Percentiles rank a stretch among this genome's conserved stretches.
Conservation (phyloP, 2,329 filamentous ascomycete species). For the Bipolaris cookei region DNA sequence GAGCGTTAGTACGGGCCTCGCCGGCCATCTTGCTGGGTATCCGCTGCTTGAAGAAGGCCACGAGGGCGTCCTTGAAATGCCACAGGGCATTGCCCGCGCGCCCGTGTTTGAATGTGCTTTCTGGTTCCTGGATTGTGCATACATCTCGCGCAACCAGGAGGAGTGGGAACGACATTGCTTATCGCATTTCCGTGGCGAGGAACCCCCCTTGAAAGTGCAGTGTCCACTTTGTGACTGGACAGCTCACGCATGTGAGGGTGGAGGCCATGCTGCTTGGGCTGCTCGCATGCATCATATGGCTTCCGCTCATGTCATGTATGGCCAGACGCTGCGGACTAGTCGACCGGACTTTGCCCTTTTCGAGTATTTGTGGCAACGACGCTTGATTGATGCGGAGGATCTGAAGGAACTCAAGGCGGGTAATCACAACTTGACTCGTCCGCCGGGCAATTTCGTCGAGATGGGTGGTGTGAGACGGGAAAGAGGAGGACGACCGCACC, state of each 20-base stretch:
- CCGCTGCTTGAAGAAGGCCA: constrained; percentile 32
- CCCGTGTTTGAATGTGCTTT: constrained; percentile 43
- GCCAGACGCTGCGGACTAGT: constrained; percentile 31
- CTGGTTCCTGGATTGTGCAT: constrained; percentile 42
- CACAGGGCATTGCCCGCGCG: constrained; percentile 4
- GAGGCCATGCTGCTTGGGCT: constrained; percentile 33
- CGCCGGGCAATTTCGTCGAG: constrained; percentile 30
- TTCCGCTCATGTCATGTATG: constrained; percentile 29
- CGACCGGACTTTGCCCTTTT: constrained; percentile 41
- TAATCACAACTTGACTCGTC: constrained; percentile 32
- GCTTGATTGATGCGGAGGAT: constrained; percentile 41
- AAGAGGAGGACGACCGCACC: constrained; percentile 14
- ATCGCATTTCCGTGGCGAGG: constrained; percentile 42
- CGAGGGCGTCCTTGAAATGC: constrained; percentile 37
- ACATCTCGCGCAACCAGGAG: constrained; percentile 25
- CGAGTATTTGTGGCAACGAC: constrained; percentile 38
- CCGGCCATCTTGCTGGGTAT: constrained; percentile 28
- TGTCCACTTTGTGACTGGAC: constrained; percentile 45
- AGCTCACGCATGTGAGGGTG: constrained; percentile 15
- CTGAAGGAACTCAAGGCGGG: constrained; percentile 44
- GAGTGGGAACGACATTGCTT: constrained; percentile 44
- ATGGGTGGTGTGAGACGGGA: constrained; percentile 19
- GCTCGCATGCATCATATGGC: constrained; percentile 40
- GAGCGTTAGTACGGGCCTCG: constrained; percentile 36
- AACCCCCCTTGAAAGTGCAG: constrained; percentile 36